Conservation (phyloP, 192 early-diverging fungal species). For the Coemansia sp. region DNA sequence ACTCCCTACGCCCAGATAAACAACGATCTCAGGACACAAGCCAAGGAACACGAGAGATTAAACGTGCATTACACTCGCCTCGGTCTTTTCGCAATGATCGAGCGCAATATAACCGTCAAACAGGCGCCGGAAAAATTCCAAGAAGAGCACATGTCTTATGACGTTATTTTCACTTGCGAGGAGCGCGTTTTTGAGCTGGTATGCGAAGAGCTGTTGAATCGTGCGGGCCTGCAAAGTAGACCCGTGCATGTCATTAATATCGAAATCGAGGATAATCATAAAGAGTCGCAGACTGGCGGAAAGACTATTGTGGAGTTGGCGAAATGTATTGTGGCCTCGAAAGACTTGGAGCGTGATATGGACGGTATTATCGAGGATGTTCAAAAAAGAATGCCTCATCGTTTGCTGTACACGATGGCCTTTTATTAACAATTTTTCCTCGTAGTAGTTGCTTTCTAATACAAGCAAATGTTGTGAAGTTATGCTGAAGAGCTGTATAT, state of each 20-base stretch:
- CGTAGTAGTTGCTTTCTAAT: not conserved
- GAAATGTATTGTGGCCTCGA: slow-evolving; percentile 55
- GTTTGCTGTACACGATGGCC: slow-evolving; percentile 63
- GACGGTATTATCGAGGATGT: slow-evolving; percentile 78
- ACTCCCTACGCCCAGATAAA: slow-evolving; percentile 91
- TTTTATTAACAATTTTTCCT: slow-evolving; percentile 56
- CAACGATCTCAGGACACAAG: slow-evolving; percentile 73
- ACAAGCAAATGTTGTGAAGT: not conserved
- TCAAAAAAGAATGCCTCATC: slow-evolving; percentile 59
- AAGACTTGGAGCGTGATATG: slow-evolving; percentile 86
- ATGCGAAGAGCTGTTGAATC: slow-evolving; percentile 81
- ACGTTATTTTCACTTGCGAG: slow-evolving; percentile 96
- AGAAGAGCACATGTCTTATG: slow-evolving; percentile 70
- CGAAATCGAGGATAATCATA: slow-evolving; percentile 94
- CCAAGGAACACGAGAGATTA: slow-evolving; percentile 49
- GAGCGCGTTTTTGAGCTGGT: slow-evolving; percentile 94
- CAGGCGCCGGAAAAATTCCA: slow-evolving; percentile 87
- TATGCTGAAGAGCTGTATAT: not conserved
- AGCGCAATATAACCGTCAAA: slow-evolving; percentile 94
- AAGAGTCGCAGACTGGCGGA: slow-evolving; percentile 83
- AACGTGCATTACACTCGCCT: slow-evolving; percentile 70
- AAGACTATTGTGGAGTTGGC: slow-evolving; percentile 82
- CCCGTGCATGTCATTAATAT: slow-evolving; percentile 94
- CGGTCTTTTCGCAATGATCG: slow-evolving; percentile 87
- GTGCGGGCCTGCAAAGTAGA: slow-evolving; percentile 65